Percentiles rank a stretch among this genome's conserved stretches.
Conservation (phyloP, 106 monocot genomes). For the Phalaenopsis aphrodite region DNA sequence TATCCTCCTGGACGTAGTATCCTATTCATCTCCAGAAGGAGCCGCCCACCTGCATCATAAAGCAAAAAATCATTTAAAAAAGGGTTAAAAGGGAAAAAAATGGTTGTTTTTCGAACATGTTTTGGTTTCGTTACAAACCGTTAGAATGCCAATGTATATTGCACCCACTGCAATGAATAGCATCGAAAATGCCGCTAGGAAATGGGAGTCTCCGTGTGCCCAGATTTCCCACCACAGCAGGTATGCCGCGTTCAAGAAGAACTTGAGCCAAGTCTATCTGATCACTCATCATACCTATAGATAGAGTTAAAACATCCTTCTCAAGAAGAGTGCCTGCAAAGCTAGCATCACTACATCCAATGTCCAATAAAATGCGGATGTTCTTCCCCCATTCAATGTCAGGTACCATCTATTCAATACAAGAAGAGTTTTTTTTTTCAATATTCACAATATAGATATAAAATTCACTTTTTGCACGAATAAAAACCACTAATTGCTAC, state of each 20-base stretch:
- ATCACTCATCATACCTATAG: slow-evolving; percentile 72
- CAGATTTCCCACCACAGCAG: slow-evolving; percentile 62
- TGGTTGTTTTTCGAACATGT: background rate
- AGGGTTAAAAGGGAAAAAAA: background rate
- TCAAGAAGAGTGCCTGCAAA: slow-evolving; percentile 55
- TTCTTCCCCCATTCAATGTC: slow-evolving; percentile 97
- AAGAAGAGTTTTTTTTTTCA: background rate
- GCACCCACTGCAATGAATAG: slow-evolving; percentile 84
- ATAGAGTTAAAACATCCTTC: slow-evolving; percentile 60
- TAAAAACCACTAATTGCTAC: background rate
- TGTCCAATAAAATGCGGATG: slow-evolving; percentile 67
- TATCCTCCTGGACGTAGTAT: slow-evolving; percentile 91
- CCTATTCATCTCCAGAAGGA: slow-evolving; percentile 90
- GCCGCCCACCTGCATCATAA: slow-evolving; percentile 59
- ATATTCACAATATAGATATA: background rate
- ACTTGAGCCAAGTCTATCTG: slow-evolving; percentile 71
- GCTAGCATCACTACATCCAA: slow-evolving; percentile 55
- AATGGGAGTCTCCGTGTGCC: slow-evolving; percentile 69
- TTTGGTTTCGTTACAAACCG: slow-evolving; percentile 32
- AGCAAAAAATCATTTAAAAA: slow-evolving; percentile 2
- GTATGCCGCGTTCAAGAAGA: slow-evolving; percentile 81
- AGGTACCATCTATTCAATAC: slow-evolving; percentile 60
- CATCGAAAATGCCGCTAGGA: slow-evolving; percentile 87
- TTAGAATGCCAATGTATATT: slow-evolving; percentile 71
- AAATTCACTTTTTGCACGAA: background rate